Evolutionary conservation across 2,329 filamentous ascomycete species (phyloP), one percentile per base, ranked within the genome.

Genomic region (Hypoxylon sp.): DNA sequence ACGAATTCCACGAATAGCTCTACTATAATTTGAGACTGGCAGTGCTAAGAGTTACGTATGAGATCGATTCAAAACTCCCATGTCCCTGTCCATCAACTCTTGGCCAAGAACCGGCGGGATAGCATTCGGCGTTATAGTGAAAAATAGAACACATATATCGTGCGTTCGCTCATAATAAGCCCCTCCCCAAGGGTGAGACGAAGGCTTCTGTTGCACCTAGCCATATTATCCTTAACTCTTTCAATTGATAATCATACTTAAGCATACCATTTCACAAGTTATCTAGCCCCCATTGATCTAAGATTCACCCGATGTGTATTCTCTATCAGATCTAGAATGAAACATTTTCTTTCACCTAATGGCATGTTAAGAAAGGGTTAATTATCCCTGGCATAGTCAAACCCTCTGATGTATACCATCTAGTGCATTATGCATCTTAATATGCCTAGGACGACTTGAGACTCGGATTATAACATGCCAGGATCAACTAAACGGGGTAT

Each of bases 31-130:
- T 7, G n/a, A 25, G 14, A 17, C 34, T 28, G 13, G 5, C n/a
- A 10, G 10, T 32, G n/a, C 25, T 19, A 19, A 45, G 9, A n/a
- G 28, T 21, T 45, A 21, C 23, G n/a, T 45, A 30, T 19, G 5
- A 41, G 32, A 5, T 32, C 30, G 14, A 19, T 49, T 13, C 9
- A 17, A 6, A 23, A 19, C 5, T 46, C 13, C 53, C 23, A 17
- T 46, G 19, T 19, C 41, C 28, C 10, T 48, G 38, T 36, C 28
- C 28, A 34, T 48, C 28, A 34, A 14, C n/a, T 32, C 52, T 56
- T 32, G 10, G 23, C 38, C n/a, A 19, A 36, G 32, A 14, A 11
- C n/a, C 17, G 38, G 38, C 41, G 17, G 17, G 21, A 34, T 46
- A 19, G 19, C 17, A 9, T 41, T n/a, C 13, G 7, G 25, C 23